Percentiles rank a stretch among this genome's conserved stretches.
Evolutionary conservation across 345 rosid species (phyloP).

Genomic region (Camelina neglecta): DNA sequence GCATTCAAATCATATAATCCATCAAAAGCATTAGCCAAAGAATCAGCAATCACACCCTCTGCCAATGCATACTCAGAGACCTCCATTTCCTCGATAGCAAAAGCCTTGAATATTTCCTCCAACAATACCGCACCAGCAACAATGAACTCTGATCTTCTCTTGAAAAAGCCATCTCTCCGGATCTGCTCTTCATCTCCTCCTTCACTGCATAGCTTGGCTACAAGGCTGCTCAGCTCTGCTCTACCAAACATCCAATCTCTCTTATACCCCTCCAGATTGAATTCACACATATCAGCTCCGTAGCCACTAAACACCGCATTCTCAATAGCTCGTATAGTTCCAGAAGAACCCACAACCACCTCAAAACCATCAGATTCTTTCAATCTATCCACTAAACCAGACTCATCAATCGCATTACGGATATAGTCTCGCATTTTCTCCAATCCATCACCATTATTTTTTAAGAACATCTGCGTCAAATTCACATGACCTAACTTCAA

Average conservation of each 20-base stretch:
- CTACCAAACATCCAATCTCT: conserved; percentile 67
- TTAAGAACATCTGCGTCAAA: conserved; percentile 55
- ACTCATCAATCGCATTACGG: conserved; percentile 48
- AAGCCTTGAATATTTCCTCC: conserved; percentile 65
- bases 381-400: conserved; percentile 55
- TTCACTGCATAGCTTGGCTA: conserved; percentile 55
- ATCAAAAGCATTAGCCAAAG: conserved; percentile 48
- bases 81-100: conserved; percentile 69
- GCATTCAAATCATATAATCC: conserved; percentile 54
- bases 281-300: conserved; percentile 38
- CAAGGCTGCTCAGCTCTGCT: conserved; percentile 53
- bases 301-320: conserved; percentile 61
- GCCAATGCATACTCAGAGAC: conserved; percentile 70
- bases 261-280: conserved; percentile 43
- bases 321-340: conserved; percentile 67
- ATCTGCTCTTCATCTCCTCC: conserved; percentile 53
- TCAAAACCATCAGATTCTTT: conserved; percentile 57
- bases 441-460: conserved; percentile 24
- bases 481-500: conserved; percentile 70
- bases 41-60: conserved; percentile 72
- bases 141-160: conserved; percentile 68
- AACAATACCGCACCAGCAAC: conserved; percentile 70
- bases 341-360: conserved; percentile 68
- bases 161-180: conserved; percentile 61
- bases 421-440: conserved; percentile 54